Conservation (phyloP, 768 basidiomycete species). For the Boletellus emodensis region DNA sequence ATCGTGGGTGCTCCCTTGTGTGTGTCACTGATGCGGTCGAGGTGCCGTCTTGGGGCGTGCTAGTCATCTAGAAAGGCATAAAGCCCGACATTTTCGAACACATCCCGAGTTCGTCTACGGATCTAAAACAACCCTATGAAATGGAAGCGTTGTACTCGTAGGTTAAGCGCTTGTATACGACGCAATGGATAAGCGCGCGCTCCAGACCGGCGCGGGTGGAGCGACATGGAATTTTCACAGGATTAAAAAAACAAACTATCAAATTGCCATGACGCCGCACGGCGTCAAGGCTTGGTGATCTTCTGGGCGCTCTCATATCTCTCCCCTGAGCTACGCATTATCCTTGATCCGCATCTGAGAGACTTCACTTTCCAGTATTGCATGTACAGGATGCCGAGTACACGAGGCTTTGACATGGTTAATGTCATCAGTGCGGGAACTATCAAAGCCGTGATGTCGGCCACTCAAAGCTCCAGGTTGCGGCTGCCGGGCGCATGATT, state of each 20-base stretch:
- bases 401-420: no score
- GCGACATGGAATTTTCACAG: not conserved
- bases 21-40: not conserved
- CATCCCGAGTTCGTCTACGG: not conserved
- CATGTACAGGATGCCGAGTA: not conserved
- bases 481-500: no score
- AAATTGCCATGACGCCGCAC: not conserved
- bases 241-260: not conserved
- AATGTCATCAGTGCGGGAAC: no score
- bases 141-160: slow-evolving; percentile 2
- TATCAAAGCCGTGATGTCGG: no score
- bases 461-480: no score
- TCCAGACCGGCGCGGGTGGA: not conserved
- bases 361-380: no score
- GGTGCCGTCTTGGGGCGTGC: not conserved
- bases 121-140: not conserved
- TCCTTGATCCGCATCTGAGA: no score
- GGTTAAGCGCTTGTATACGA: not conserved
- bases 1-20: not conserved
- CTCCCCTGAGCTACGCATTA: not conserved
- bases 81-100: not conserved
- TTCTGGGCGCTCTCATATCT: not conserved
- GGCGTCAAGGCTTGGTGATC: not conserved
- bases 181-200: not conserved
- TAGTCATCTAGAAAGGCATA: slow-evolving; percentile 4